Conservation (phyloP, 2,329 filamentous ascomycete species). For the Sclerotinia nivalis region DNA sequence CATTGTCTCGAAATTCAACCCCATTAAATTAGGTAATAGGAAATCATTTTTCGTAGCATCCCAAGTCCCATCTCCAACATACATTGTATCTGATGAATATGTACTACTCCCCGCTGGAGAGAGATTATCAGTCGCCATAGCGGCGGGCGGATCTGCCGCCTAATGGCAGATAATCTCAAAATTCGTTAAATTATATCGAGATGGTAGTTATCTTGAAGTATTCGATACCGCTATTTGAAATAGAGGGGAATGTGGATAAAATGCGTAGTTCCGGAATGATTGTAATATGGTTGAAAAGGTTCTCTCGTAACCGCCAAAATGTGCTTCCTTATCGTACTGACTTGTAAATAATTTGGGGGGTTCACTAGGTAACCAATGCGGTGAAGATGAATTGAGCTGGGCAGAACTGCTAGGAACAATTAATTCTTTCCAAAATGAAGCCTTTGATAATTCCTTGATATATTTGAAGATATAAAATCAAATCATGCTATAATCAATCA, state of each 20-base stretch:
- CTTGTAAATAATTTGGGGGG: conserved; percentile 19
- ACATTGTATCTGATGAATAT: conserved; percentile 73
- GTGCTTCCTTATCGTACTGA: conserved; percentile 18
- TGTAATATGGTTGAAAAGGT: conserved; percentile 3
- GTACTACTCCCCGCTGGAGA: conserved; percentile 66
- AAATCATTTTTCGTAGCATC: conserved; percentile 76
- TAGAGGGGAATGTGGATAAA: not conserved
- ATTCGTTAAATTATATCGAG: not conserved
- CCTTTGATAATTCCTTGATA: conserved; percentile 16
- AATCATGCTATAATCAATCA: not conserved
- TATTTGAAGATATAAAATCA: not conserved
- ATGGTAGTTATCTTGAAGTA: not conserved
- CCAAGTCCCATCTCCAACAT: conserved; percentile 82
- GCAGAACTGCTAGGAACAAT: not conserved
- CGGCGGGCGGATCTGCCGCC: conserved; percentile 34
- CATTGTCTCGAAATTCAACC: conserved; percentile 79
- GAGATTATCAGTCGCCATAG: conserved; percentile 40
- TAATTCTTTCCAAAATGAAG: conserved; percentile 14
- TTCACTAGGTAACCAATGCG: conserved; percentile 23
- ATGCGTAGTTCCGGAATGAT: conserved; percentile 10
- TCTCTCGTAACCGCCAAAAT: conserved; percentile 14
- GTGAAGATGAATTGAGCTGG: not conserved
- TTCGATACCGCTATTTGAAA: not conserved
- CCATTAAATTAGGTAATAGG: conserved; percentile 73
- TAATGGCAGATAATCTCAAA: conserved; percentile 19